Conservation (phyloP, 116 monocot species). For the Dioscorea cayenensis region DNA sequence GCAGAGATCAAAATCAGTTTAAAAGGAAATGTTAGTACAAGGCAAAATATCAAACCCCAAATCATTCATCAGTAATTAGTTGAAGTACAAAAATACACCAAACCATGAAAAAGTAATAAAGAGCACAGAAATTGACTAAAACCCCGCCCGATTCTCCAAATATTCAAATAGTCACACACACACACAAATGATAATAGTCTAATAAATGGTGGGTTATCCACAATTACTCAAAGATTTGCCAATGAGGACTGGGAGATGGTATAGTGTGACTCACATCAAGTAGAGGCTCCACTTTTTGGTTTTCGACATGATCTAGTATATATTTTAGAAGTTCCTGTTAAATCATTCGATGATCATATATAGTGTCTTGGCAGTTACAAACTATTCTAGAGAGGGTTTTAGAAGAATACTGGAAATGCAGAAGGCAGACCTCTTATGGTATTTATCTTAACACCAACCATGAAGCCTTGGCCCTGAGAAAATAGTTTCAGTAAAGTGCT, state of each 20-base stretch:
- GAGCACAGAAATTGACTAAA: too few species aligned
- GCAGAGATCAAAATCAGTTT: background rate
- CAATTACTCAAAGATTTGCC: background rate
- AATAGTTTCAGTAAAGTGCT: background rate
- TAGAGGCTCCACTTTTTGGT: constrained; percentile 68
- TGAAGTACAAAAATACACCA: too few species aligned
- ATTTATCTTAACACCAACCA: constrained; percentile 98
- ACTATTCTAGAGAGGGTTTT: background rate
- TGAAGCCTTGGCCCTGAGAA: constrained; percentile 76
- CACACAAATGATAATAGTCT: too few species aligned
- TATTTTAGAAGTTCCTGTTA: constrained; percentile 61
- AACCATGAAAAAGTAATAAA: too few species aligned
- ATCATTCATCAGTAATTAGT: too few species aligned
- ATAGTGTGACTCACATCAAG: constrained; percentile 68
- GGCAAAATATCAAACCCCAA: too few species aligned
- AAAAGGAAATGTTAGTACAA: background rate
- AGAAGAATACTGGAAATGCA: constrained; percentile 61
- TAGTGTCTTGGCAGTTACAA: background rate
- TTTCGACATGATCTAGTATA: constrained; percentile 78
- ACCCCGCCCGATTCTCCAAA: too few species aligned
- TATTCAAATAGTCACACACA: too few species aligned
- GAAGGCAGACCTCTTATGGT: constrained; percentile 85
- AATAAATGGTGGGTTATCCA: too few species aligned
- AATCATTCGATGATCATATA: background rate
- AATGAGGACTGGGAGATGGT: background rate